Evolutionary conservation across 192 early-diverging fungal genomes (phyloP).

Genomic region (Gigaspora rosea): DNA sequence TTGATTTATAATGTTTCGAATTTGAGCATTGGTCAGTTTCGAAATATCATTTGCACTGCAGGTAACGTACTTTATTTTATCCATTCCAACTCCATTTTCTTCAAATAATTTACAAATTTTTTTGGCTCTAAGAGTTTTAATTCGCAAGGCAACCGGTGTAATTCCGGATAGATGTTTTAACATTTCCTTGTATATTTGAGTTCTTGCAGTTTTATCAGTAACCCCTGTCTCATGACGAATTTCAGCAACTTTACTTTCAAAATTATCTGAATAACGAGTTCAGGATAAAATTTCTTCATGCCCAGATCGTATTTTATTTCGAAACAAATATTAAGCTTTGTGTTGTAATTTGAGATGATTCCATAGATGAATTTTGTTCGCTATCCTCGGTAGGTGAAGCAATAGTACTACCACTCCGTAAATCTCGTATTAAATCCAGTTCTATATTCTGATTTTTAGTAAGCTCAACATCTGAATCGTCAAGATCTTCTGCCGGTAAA

Average conservation of each 20-base stretch:
- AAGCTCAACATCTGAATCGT: constrained; percentile 24
- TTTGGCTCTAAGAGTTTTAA: background rate
- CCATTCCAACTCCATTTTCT: constrained; percentile 2
- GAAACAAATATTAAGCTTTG: constrained; percentile 17
- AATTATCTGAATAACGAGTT: constrained; percentile 13
- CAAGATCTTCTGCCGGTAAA: constrained; percentile 6
- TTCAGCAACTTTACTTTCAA: constrained; percentile 23
- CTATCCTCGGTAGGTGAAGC: background rate
- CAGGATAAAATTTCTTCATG: constrained; percentile 18
- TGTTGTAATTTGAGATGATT: background rate
- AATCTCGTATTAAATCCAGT: constrained; percentile 18
- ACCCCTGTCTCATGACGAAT: constrained; percentile 5
- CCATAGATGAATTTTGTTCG: background rate
- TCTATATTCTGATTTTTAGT: constrained; percentile 28
- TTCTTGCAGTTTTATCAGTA: constrained; percentile 26
- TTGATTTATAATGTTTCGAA: background rate
- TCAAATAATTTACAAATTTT: constrained; percentile 22
- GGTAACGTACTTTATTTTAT: constrained; percentile 22
- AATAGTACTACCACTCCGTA: constrained; percentile 9
- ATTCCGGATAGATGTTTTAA: constrained; percentile 14
- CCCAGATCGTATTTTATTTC: background rate
- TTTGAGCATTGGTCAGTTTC: background rate
- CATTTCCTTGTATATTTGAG: constrained; percentile 28
- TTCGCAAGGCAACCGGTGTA: background rate
- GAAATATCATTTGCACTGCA: constrained; percentile 18